Evolutionary conservation across 306 rosid species (phyloP).

Genomic region (Cicer cuneatum): DNA sequence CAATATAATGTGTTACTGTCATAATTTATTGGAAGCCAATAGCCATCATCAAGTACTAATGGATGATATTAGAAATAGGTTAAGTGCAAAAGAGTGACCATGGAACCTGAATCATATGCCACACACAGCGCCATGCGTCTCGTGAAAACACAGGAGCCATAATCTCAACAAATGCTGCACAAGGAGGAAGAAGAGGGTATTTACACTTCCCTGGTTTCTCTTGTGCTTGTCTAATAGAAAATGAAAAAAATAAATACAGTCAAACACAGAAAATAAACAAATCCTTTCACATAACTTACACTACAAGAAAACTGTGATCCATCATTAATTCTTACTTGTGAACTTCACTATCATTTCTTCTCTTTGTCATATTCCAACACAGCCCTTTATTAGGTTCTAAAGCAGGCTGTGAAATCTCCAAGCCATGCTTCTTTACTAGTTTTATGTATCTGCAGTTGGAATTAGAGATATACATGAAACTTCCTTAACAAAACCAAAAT

Average conservation of each 20-base stretch:
- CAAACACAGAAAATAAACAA: background rate
- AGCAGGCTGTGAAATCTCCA: conserved; percentile 99
- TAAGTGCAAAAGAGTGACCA: background rate
- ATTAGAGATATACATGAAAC: conserved; percentile 20
- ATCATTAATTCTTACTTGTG: conserved; percentile 73
- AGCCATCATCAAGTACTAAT: background rate
- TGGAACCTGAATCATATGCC: conserved; percentile 94
- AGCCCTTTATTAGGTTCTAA: conserved; percentile 74
- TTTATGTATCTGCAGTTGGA: conserved; percentile 67
- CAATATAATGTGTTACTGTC: conserved; percentile 2
- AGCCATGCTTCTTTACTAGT: conserved; percentile 81
- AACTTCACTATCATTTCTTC: conserved; percentile 79
- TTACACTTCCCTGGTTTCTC: conserved; percentile 91
- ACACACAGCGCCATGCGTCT: conserved; percentile 97
- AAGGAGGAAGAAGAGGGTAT: conserved; percentile 92
- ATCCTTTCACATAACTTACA: conserved; percentile 22
- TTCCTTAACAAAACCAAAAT: conserved; percentile 6
- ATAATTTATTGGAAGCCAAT: conserved; percentile 1
- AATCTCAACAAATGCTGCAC: conserved; percentile 96
- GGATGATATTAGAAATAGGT: background rate
- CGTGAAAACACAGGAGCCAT: conserved; percentile 99
- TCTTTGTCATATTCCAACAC: conserved; percentile 96
- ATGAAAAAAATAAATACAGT: conserved; percentile 25
- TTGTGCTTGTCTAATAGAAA: conserved; percentile 60
- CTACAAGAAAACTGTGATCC: conserved; percentile 12